phyloP scores from a whole-genome alignment of 495 filamentous ascomycete species.

The Penicillium waksmanii region DNA sequence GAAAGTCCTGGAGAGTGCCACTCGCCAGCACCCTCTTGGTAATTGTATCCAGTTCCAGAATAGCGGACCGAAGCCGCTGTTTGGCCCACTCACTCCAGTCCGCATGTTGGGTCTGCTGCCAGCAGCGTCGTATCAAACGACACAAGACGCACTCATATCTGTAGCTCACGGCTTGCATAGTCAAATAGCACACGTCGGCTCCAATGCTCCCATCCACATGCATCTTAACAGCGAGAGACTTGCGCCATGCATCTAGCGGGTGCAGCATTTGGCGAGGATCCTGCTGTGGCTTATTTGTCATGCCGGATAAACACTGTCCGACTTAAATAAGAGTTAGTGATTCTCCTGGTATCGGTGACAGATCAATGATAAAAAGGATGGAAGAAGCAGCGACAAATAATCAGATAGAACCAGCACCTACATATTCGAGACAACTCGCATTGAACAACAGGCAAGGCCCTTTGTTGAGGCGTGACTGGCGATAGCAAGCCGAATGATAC shows the following conservation, averaged over 20 bases:
- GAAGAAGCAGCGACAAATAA: background rate
- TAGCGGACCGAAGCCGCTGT: background rate
- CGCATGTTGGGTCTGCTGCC: background rate
- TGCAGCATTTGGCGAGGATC: conserved; percentile 1
- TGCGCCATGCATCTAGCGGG: conserved; percentile 1
- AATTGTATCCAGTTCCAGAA: conserved; percentile 3
- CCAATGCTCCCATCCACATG: background rate
- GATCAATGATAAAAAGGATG: background rate
- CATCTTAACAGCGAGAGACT: conserved; percentile 1
- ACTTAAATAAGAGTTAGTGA: background rate
- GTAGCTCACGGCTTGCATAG: conserved; percentile 1
- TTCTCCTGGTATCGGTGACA: background rate
- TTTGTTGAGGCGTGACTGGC: conserved; percentile 2
- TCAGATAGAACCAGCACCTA: background rate
- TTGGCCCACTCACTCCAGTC: conserved; percentile 3
- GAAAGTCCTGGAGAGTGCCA: background rate
- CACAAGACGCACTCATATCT: conserved; percentile 6
- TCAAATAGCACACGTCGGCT: conserved; percentile 1
- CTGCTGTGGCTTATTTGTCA: background rate
- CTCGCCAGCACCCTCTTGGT: conserved; percentile 1
- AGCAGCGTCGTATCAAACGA: background rate
- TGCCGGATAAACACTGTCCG: background rate
- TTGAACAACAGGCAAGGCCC: background rate
- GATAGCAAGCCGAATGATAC: background rate
- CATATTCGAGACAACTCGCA: conserved; percentile 4